phyloP scores from a whole-genome alignment of 2,329 filamentous ascomycete species.

The Aspergillus costaricaensis region DNA sequence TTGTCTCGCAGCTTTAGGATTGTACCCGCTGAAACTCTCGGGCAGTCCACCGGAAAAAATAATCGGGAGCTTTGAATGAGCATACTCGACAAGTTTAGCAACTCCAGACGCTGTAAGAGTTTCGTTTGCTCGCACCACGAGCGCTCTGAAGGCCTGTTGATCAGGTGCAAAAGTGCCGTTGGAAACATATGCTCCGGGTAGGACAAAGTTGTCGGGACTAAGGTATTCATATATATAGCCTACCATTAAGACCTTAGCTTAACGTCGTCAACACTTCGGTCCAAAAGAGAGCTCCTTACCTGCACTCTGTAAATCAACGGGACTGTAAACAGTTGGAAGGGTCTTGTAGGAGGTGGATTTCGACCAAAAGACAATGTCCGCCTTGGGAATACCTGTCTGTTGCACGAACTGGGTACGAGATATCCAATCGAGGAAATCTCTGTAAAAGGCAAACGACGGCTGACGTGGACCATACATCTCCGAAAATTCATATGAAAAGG shows the following conservation, averaged over 20 bases:
- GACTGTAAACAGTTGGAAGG: background rate
- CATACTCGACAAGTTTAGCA: slow-evolving; percentile 37
- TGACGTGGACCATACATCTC: slow-evolving; percentile 45
- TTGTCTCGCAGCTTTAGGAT: background rate
- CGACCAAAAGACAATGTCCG: slow-evolving; percentile 3
- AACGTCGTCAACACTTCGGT: background rate
- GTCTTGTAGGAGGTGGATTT: background rate
- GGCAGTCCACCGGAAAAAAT: slow-evolving; percentile 45
- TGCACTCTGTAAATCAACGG: background rate
- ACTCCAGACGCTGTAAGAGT: slow-evolving; percentile 41
- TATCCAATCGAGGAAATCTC: background rate
- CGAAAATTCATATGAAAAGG: slow-evolving; percentile 49
- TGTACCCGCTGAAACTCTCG: slow-evolving; percentile 13
- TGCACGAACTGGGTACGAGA: background rate
- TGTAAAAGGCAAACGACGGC: slow-evolving; percentile 31
- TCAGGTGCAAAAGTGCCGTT: slow-evolving; percentile 42
- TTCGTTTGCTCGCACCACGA: slow-evolving; percentile 43
- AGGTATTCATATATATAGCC: slow-evolving; percentile 51
- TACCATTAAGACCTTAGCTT: slow-evolving; percentile 3
- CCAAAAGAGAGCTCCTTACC: background rate
- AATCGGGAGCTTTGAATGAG: slow-evolving; percentile 45
- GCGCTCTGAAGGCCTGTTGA: slow-evolving; percentile 45
- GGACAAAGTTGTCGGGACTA: slow-evolving; percentile 47
- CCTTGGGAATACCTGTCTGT: background rate
- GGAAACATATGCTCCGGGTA: slow-evolving; percentile 41